phyloP scores from a whole-genome alignment of 495 filamentous ascomycete species.

The Penicillium chermesinum region DNA sequence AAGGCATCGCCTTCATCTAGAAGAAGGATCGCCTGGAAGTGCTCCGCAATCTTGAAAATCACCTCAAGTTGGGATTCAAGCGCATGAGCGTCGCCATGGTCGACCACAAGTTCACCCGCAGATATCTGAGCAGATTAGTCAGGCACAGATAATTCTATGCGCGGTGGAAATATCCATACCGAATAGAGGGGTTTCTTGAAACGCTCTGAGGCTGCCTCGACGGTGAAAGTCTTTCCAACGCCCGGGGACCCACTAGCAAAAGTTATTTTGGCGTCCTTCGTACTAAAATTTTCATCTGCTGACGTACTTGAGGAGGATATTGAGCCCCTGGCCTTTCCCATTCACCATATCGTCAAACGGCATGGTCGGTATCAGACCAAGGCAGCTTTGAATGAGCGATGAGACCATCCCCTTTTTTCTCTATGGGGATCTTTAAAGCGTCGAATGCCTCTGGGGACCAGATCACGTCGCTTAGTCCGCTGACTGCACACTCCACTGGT shows the following conservation, averaged over 20 bases:
- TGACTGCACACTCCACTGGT: constrained; percentile 30
- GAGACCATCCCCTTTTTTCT: constrained; percentile 26
- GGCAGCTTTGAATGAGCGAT: constrained; percentile 19
- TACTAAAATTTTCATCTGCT: constrained; percentile 8
- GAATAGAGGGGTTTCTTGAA: constrained; percentile 27
- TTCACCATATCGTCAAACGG: constrained; percentile 23
- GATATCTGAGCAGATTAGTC: constrained; percentile 18
- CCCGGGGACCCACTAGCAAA: constrained; percentile 25
- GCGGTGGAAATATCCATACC: constrained; percentile 3
- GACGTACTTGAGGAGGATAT: constrained; percentile 17
- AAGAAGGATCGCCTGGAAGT: constrained; percentile 31
- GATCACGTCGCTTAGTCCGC: constrained; percentile 25
- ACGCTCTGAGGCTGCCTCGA: constrained; percentile 26
- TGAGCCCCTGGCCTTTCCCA: constrained; percentile 22
- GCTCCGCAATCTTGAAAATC: constrained; percentile 24
- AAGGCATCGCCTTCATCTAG: constrained; percentile 46
- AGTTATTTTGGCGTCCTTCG: constrained; percentile 12
- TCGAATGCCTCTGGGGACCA: constrained; percentile 23
- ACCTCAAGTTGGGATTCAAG: constrained; percentile 18
- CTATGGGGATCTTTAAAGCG: constrained; percentile 12
- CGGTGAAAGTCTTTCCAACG: constrained; percentile 32
- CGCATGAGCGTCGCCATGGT: constrained; percentile 15
- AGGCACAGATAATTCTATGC: not conserved
- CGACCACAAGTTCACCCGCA: constrained; percentile 15
- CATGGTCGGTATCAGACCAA: constrained; percentile 17